Evolutionary conservation across 164 flowering plant genomes (phyloP).

Genomic region (Nelumbo lutea): DNA sequence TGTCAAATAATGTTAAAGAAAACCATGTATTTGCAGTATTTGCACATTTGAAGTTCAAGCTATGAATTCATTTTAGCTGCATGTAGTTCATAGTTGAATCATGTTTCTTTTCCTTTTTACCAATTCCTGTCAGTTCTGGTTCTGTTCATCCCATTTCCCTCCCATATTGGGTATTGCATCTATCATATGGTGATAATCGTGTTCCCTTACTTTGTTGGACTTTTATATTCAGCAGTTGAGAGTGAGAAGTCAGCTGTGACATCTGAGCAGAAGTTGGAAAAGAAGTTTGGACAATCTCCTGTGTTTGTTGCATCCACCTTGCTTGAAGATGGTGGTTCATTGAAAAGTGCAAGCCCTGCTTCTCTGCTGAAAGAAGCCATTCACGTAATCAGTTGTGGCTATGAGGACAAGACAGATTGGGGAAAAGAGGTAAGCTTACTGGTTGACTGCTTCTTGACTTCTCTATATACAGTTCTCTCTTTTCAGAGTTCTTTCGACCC

Average conservation of each 20-base stretch:
- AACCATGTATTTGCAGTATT: no score
- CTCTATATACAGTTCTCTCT: background rate
- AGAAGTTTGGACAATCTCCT: constrained; percentile 72
- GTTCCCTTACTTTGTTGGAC: constrained; percentile 2
- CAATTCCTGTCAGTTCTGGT: no score
- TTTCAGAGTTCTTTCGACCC: background rate
- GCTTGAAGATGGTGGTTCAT: constrained; percentile 55
- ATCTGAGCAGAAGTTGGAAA: constrained; percentile 53
- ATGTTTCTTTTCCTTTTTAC: background rate
- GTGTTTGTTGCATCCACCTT: constrained; percentile 63
- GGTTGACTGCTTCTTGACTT: background rate
- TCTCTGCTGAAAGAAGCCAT: constrained; percentile 69
- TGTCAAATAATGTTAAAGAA: no score
- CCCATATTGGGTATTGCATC: background rate
- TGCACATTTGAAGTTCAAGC: no score
- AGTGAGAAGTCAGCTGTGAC: constrained; percentile 30
- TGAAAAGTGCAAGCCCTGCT: constrained; percentile 45
- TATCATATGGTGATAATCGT: background rate
- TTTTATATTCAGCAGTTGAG: constrained; percentile 32
- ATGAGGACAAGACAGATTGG: constrained; percentile 80
- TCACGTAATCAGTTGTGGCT: constrained; percentile 80
- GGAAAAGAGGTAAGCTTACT: constrained; percentile 55
- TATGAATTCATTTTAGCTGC: no score
- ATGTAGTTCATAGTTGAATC: background rate
- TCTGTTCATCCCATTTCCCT: background rate